Base-by-base conservation (phyloP, 2,329 filamentous ascomycete species). In the Trichophyton verrucosum region DNA sequence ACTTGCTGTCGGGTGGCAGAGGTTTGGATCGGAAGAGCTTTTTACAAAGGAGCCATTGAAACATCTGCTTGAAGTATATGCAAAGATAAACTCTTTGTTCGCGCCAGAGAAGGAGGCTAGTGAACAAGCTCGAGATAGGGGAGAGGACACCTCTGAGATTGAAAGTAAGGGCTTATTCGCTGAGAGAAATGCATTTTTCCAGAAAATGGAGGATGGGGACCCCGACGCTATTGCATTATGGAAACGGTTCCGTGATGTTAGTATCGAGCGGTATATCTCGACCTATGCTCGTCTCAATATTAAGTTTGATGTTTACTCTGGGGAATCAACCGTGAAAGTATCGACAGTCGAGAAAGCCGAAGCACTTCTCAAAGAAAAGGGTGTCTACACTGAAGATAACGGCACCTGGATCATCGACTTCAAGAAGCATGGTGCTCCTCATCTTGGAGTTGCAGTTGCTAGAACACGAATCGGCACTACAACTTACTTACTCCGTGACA, bases 21-120 rank as follows among this genome's bases (percentile, higher is more conserved):
- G 82, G 68, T 91, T 87, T 70, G 89, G 89, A 33, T 83, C 81
- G 63, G 88, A 92, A 72, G 84, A 86, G 66, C 82, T 84, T 62
- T 79, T 94, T 11, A 73, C 82, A 64, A 79, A 80, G 56, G 88
- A 92, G 68, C 88, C 89, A 11, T 90, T 92, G 69, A 87, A 88
- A 72, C 89, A 94, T 71, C 77, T 94, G 8, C 91, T 86, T 72
- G 83, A 91, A 68, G 85, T 94, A 58, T 94, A 92, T 68, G 88
- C 91, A 64, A 82, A 84, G 72, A 89, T 92, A 72, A 84, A 84
- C 66, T 78, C 78, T 42, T 78, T 86, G 2, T 81, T 86, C 64
- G 73, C 77, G 1, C 82, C 79, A 0, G 85, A 90, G 76, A 86
- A 86, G 65, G 86, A 87, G 65, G 71, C 80, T 62, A 82, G 86